A percentile compares a stretch with the other conserved stretches of the same genome.
These are phyloP conservation scores for Notholithocarpus densiflorus DNA, from an alignment of 306 rosid species.

Conservation along the genomic window DNA sequence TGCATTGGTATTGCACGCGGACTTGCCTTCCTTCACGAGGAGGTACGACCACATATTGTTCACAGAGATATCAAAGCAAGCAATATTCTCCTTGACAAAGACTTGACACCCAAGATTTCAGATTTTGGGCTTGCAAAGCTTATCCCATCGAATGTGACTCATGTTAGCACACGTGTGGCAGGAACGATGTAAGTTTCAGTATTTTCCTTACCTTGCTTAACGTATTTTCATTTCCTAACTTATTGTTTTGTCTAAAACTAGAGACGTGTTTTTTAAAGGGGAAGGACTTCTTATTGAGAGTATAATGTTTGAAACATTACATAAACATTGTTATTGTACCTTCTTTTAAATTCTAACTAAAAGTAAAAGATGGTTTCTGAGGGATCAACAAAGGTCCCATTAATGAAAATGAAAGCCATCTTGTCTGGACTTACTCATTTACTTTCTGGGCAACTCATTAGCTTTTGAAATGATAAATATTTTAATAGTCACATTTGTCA, in stretches of 20 bases:
- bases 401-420: background rate
- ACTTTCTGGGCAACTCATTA: background rate
- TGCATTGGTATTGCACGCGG: conserved; percentile 78
- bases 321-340: background rate
- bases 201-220: background rate
- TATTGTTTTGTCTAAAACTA: background rate
- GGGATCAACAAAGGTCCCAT: background rate
- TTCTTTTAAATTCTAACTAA: background rate
- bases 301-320: background rate
- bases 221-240: conserved; percentile 12
- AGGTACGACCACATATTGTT: conserved; percentile 73
- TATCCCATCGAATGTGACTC: conserved; percentile 76
- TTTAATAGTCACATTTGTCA: background rate
- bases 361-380: background rate
- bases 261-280: background rate
- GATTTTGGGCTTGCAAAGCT: conserved; percentile 98
- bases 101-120: conserved; percentile 77
- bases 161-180: conserved; percentile 97
- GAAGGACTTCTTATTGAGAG: background rate
- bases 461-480: background rate
- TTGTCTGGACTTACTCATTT: background rate
- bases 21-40: conserved; percentile 89
- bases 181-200: conserved; percentile 80
- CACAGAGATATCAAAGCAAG: conserved; percentile 99
- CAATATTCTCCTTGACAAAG: conserved; percentile 81